phyloP scores from a whole-genome alignment of 2,329 filamentous ascomycete species.

The Nemania sp. region DNA sequence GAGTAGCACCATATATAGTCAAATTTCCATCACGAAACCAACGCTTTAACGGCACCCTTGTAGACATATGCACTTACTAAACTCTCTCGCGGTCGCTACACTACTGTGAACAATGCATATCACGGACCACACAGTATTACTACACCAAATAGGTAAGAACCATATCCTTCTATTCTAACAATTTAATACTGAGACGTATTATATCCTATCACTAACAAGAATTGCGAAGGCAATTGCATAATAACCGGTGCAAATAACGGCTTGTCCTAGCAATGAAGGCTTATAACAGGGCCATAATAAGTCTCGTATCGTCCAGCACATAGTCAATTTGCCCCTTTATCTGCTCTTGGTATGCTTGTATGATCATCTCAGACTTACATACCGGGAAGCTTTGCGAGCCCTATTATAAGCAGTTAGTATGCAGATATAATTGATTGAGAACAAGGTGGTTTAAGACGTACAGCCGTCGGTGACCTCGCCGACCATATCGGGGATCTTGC shows the following conservation, averaged over 20 bases:
- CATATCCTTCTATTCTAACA: no score
- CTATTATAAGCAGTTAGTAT: slow-evolving; percentile 19
- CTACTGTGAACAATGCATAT: no score
- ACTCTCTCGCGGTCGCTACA: no score
- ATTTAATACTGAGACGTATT: no score
- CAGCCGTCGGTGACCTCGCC: slow-evolving; percentile 34
- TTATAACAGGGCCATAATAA: neutral
- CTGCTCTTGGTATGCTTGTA: no score
- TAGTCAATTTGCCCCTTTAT: neutral
- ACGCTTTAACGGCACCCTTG: no score
- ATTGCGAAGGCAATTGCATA: neutral
- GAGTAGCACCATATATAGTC: no score
- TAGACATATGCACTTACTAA: no score
- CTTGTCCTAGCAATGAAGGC: neutral
- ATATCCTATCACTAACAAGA: neutral
- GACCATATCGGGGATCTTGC: slow-evolving; percentile 33
- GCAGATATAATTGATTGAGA: neutral
- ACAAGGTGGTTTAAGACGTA: slow-evolving; percentile 24
- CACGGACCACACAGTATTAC: no score
- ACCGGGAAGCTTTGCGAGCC: slow-evolving; percentile 23
- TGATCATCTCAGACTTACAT: neutral
- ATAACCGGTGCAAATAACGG: neutral
- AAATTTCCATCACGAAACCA: no score
- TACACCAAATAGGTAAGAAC: no score
- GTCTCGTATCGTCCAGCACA: neutral